These are phyloP conservation scores for Furculomyces boomerangus DNA, from an alignment of 371 early-diverging fungal genomes.

Conservation along the genomic window DNA sequence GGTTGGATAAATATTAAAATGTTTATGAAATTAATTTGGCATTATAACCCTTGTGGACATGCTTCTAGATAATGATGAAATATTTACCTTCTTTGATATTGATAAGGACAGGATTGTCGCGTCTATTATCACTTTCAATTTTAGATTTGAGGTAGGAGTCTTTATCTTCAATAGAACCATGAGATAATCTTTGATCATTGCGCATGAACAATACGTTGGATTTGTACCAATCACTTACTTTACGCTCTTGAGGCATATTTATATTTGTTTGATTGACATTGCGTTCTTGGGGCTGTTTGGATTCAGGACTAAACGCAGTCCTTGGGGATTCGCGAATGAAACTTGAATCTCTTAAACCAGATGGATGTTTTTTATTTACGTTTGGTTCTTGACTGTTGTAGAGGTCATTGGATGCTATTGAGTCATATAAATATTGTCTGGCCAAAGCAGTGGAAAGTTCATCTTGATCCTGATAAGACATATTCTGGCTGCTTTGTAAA, in stretches of 20 bases:
- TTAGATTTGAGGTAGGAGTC: not conserved
- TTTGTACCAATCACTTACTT: not conserved
- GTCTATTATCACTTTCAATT: not conserved
- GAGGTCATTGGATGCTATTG: not conserved
- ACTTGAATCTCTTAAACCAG: no score
- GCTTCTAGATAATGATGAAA: no score
- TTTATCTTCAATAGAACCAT: not conserved
- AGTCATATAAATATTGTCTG: not conserved
- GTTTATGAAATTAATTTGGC: no score
- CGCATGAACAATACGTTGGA: not conserved
- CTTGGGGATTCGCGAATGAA: not conserved
- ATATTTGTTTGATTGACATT: not conserved
- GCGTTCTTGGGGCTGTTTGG: no score
- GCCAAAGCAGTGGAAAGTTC: not conserved
- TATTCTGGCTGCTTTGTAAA: not conserved
- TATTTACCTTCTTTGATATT: not conserved
- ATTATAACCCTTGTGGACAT: no score
- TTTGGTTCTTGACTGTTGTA: not conserved
- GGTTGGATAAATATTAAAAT: no score
- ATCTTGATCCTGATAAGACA: no score
- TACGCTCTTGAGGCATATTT: not conserved
- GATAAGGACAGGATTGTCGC: not conserved
- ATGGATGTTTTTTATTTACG: not conserved
- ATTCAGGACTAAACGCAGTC: not conserved
- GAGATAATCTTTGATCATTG: not conserved